Evolutionary conservation across 1,139 yeast genomes (phyloP).

Genomic region (Meyerozyma guilliermondii): DNA sequence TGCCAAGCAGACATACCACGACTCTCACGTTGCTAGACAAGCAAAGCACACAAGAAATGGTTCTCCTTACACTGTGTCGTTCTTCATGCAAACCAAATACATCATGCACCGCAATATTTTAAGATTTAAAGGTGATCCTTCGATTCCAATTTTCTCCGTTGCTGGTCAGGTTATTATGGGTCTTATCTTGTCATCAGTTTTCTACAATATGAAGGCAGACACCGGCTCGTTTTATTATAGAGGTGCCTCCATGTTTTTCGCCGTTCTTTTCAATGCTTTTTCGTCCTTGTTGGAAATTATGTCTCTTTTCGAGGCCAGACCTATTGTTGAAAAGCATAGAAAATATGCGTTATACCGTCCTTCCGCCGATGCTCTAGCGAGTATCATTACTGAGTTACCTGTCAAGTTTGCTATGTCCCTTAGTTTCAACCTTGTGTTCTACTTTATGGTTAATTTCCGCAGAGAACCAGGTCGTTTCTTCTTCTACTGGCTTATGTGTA

Average conservation of each 20-base stretch:
- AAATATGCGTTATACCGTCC: constrained; percentile 14
- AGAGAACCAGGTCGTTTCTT: constrained; percentile 12
- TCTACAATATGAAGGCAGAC: constrained; percentile 9
- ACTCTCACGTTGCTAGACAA: constrained; percentile 12
- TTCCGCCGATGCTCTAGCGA: constrained; percentile 15
- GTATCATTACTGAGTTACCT: constrained; percentile 14
- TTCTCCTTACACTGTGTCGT: constrained; percentile 14
- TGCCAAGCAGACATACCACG: constrained; percentile 5
- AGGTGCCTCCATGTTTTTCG: constrained; percentile 14
- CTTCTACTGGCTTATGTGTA: constrained; percentile 11
- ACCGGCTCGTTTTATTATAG: constrained; percentile 13
- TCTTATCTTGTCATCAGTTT: constrained; percentile 12
- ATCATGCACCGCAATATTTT: constrained; percentile 10
- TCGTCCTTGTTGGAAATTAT: constrained; percentile 14
- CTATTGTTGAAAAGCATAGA: constrained; percentile 14
- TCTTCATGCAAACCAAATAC: constrained; percentile 11
- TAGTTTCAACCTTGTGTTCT: constrained; percentile 11
- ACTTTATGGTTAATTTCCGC: constrained; percentile 14
- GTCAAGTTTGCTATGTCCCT: constrained; percentile 11
- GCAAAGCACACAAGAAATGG: constrained; percentile 7
- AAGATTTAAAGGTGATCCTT: constrained; percentile 13
- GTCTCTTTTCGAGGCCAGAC: constrained; percentile 14
- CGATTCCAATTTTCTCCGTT: constrained; percentile 11
- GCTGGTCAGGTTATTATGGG: constrained; percentile 13
- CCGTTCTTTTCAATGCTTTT: constrained; percentile 14